Base-by-base conservation (phyloP, 768 basidiomycete genomes). In the Solioccasus polychromus region DNA sequence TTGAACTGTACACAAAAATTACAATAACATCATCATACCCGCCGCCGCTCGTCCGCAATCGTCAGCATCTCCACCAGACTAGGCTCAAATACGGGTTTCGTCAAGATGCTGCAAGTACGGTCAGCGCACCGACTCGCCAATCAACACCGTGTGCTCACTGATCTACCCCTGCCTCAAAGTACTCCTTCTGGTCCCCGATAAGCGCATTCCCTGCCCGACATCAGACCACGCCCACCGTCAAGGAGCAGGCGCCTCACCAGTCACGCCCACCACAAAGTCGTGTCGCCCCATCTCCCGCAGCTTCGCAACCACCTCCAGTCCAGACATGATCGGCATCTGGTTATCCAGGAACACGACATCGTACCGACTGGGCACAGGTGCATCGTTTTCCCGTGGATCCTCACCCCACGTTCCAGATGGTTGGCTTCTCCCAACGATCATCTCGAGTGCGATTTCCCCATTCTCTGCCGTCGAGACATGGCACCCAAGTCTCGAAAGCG, bases 231-330 rank as follows among this genome's bases (percentile, higher is more conserved):
- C 26, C 7, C 7, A n/a, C 24, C 35, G 9, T 15, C 22, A 22
- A 26, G 20, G 5, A 45, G 4, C 19, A 19, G 2, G 29, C 24
- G 17, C 41, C 72, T 53, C 32, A 80, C 82, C 87, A 42, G 86
- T 88, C 32, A 88, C 83, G 26, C 86, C 87, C 15, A 91, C 85
- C n/a, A 92, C 79, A 57, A 92, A 86, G 56, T 92, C 88, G 17
- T 61, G 68, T 50, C 88, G 72, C 8, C 82, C 83, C 60, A 82
- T 61, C 47, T 75, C 72, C 48, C 90, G 71, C 30, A 93, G 68
- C 60, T 77, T 82, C 44, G 74, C 62, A 10, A 90, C 80, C 17
- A 78, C 76, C 47, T 82, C 78, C 35, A 89, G 59, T 14, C 92
- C 92, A 50, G 83, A 83, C 72, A 89, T 73, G 17, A 88, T 69